These are phyloP conservation scores for Elaphomyces granulatus DNA, from an alignment of 495 filamentous ascomycete species.

Conservation along the genomic window DNA sequence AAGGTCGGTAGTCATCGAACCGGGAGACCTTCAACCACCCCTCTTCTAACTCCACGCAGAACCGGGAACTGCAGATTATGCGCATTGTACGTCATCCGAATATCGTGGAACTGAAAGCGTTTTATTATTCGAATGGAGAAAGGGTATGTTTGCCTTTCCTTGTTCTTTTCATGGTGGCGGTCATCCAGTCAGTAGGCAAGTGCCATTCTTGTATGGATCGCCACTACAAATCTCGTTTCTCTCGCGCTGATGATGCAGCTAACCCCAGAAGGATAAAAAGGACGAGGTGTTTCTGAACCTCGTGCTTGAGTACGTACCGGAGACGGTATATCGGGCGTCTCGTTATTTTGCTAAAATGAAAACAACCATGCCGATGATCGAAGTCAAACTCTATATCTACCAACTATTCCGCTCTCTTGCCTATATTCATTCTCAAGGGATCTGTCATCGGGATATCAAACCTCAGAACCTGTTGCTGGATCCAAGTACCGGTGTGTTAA, in stretches of 20 bases:
- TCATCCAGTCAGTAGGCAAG: too few relatives aligned
- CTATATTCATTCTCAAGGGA: slow-evolving; percentile 98
- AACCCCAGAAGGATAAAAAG: too few relatives aligned
- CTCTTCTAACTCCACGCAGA: slow-evolving; percentile 38
- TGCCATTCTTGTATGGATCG: too few relatives aligned
- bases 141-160: slow-evolving; percentile 48
- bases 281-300: slow-evolving; percentile 99
- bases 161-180: background rate
- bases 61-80: slow-evolving; percentile 99
- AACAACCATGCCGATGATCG: slow-evolving; percentile 97
- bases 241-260: too few relatives aligned
- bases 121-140: slow-evolving; percentile 98
- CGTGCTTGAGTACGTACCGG: slow-evolving; percentile 94
- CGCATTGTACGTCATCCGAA: slow-evolving; percentile 97
- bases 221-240: too few relatives aligned
- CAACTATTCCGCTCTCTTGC: slow-evolving; percentile 96
- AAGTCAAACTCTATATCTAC: slow-evolving; percentile 99
- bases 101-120: slow-evolving; percentile 96
- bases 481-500: slow-evolving; percentile 76
- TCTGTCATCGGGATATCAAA: slow-evolving; percentile 99
- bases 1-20: slow-evolving; percentile 47
- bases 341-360: slow-evolving; percentile 99
- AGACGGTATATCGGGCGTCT: slow-evolving; percentile 97
- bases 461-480: slow-evolving; percentile 94
- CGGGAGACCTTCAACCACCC: background rate